These are phyloP conservation scores for Aspergillus sojae DNA, from an alignment of 2,329 filamentous ascomycete species.

Conservation along the genomic window DNA sequence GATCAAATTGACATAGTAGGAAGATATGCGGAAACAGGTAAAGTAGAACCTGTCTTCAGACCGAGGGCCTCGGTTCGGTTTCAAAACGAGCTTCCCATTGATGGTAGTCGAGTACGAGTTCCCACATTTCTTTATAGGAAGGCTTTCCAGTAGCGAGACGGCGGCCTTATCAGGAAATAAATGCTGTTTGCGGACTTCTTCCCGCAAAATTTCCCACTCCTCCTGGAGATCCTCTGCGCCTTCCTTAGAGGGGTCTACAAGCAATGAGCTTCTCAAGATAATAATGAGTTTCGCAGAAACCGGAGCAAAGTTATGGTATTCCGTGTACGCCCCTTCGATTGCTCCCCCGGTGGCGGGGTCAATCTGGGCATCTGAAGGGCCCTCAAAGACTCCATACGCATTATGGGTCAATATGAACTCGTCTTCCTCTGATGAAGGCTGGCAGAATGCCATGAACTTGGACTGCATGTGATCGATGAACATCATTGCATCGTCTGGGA, in stretches of 20 bases:
- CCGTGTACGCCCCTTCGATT: background rate
- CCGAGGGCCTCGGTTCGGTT: background rate
- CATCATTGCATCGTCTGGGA: slow-evolving; percentile 33
- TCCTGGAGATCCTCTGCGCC: background rate
- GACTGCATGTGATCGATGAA: slow-evolving; percentile 28
- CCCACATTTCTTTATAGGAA: background rate
- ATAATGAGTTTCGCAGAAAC: background rate
- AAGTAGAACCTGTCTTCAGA: background rate
- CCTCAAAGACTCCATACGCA: slow-evolving; percentile 35
- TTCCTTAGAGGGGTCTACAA: background rate
- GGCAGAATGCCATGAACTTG: slow-evolving; percentile 35
- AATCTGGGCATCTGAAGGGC: slow-evolving; percentile 17
- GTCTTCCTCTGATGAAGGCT: slow-evolving; percentile 23
- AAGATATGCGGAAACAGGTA: background rate
- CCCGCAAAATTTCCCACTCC: background rate
- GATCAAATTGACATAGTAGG: slow-evolving; percentile 2
- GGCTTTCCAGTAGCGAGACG: background rate
- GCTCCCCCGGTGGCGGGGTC: background rate
- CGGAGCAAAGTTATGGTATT: background rate
- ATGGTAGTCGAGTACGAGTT: background rate
- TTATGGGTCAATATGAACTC: slow-evolving; percentile 41
- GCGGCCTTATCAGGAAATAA: background rate
- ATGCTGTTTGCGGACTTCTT: background rate
- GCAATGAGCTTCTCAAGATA: background rate
- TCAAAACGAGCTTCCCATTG: background rate